Conservation (phyloP, 768 basidiomycete genomes). For the Russula virescens region DNA sequence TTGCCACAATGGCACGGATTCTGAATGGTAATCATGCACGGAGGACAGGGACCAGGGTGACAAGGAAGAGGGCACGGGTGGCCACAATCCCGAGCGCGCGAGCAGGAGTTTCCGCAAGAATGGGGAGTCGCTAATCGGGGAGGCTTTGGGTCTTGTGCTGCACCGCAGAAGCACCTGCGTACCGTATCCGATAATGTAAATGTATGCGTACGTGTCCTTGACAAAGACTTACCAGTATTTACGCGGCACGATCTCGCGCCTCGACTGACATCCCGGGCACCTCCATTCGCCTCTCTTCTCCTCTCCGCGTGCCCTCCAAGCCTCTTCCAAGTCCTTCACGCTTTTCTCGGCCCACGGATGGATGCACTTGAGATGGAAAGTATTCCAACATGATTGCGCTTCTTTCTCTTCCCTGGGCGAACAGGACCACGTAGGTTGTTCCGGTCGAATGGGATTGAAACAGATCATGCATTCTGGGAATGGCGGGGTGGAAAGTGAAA, state of each 20-base stretch:
- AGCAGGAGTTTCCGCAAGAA: slow-evolving; percentile 68
- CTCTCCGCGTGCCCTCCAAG: slow-evolving; percentile 68
- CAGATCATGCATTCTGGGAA: slow-evolving; percentile 81
- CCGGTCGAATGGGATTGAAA: slow-evolving; percentile 71
- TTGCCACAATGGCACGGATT: slow-evolving; percentile 76
- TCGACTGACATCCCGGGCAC: slow-evolving; percentile 89
- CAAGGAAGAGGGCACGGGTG: slow-evolving; percentile 84
- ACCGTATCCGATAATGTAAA: not conserved
- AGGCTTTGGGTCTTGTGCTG: slow-evolving; percentile 65
- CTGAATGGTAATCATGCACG: slow-evolving; percentile 75
- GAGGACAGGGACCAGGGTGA: slow-evolving; percentile 96
- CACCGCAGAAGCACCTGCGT: slow-evolving; percentile 78
- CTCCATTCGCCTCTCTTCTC: slow-evolving; percentile 74
- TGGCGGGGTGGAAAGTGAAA: slow-evolving; percentile 59
- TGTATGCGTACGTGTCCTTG: not conserved
- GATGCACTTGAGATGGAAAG: slow-evolving; percentile 89
- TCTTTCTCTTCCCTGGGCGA: slow-evolving; percentile 39
- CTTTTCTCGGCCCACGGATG: slow-evolving; percentile 82
- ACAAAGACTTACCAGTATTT: slow-evolving; percentile 53
- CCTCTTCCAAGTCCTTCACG: slow-evolving; percentile 64
- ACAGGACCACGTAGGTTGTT: slow-evolving; percentile 85
- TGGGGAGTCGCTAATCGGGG: slow-evolving; percentile 67
- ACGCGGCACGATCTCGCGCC: slow-evolving; percentile 58
- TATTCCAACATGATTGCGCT: slow-evolving; percentile 77
- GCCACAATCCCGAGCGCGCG: slow-evolving; percentile 55